Evolutionary conservation across 345 rosid species (phyloP), one percentile per base, ranked within the genome.

Genomic region (Hypericum perforatum): DNA sequence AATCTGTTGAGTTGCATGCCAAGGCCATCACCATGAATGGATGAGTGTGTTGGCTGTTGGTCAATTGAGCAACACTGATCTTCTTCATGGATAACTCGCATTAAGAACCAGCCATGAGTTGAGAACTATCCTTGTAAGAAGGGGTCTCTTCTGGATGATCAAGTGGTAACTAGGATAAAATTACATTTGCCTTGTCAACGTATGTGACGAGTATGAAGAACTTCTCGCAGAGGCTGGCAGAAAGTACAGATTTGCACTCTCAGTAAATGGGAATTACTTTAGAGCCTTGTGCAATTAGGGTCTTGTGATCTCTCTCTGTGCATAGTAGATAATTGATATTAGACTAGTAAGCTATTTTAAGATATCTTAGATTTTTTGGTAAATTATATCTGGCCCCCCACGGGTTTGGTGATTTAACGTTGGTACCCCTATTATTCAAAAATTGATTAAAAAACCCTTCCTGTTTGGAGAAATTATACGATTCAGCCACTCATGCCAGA

Each of bases 271-370:
- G 45, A 63, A 64, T 59, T 87, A 84, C 53, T 70, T 69, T 37
- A 71, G 82, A 63, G 82, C 92, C 16, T 61, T 81, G 12, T 78
- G 80, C 59, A 84, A 84, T 16, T 84, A 87, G 85, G 92, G 87
- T 39, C 85, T 84, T 64, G 92, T 85, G 49, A 71, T 84, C 15
- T 78, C 81, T 56, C 78, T 74, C 67, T 85, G 87, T 38, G 87
- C 87, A 5, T 85, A 84, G 64, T 69, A 80, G 53, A 73, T 84
- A 48, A 70, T 81, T n/a, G 87, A 84, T 58, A 78, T 84, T 60
- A 84, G 92, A 69, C 92, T 85, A 11, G 91, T 80, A 76, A 70
- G 82, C 39, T 46, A 53, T 54, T 44, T 0, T 46, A n/a, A 8
- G 37, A 14, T 36, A 7, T 13, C 22, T 5, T 10, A 14, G 16